Base-by-base conservation (phyloP, 345 rosid species). In the Euphorbia peplus region DNA sequence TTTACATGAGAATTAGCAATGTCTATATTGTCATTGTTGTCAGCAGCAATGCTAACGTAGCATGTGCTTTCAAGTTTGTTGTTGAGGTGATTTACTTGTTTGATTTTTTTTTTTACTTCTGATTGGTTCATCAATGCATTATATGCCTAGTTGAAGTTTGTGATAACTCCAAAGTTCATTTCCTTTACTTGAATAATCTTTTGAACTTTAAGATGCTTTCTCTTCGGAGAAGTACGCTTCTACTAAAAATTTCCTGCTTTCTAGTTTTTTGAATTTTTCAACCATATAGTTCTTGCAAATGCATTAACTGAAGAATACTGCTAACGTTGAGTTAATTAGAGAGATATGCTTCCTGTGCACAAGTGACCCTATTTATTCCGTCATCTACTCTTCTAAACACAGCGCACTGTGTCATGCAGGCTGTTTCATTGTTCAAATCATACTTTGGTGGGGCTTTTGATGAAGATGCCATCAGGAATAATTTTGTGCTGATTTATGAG, bases 381-480 rank as follows among this genome's bases (percentile, higher is more conserved):
- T 44, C 50, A 12, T 44, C 50, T 18, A 44, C 4, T 47, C 65
- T 0, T 29, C 72, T 80, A 55, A 68, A 39, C 22, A 16, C 37
- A 39, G 12, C 42, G 42, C 11, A 42, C 18, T 48, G 29, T 54
- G 68, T 35, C 11, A 9, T 82, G 71, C 87, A 95, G 97, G 99
- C 98, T 57, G 97, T 95, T 76, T 83, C 96, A 25, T 81, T 95
- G 79, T 95, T 95, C 82, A 95, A 92, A 76, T 92, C 99, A 12
- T 95, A 92, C 80, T 95, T 95, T 64, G 98, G 99, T 60, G 98
- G 99, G 75, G 86, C 98, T 74, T 95, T 95, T 80, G 99, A 95
- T 74, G 99, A 95, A 84, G 98, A 95, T 66, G 96, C 99, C 30
- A 92, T 95, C 58, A 84, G 95, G 44, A 92, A 95, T 76, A 95